These are phyloP conservation scores for Microdochium paspali DNA, from an alignment of 2,329 filamentous ascomycete species.

Conservation along the genomic window DNA sequence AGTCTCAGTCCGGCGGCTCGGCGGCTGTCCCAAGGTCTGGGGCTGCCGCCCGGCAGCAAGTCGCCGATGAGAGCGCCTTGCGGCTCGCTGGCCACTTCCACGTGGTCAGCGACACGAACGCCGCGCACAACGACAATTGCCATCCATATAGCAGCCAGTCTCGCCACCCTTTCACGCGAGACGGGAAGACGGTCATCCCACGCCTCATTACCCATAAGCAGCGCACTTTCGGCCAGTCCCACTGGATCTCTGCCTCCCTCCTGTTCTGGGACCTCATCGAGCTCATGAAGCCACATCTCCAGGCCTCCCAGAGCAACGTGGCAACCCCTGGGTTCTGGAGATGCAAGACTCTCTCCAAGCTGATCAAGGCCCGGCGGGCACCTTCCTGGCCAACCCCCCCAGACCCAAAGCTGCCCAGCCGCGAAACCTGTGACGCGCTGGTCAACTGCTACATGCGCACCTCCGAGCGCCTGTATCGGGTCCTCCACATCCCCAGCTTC, in stretches of 20 bases:
- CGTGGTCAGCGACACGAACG: not conserved
- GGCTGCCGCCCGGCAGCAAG: no score
- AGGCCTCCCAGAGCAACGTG: constrained; percentile 14
- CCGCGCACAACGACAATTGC: not conserved
- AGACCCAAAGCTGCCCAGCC: constrained; percentile 19
- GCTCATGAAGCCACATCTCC: constrained; percentile 10
- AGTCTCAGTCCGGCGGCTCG: no score
- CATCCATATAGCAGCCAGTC: no score
- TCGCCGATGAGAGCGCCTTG: not conserved
- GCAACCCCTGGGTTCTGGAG: constrained; percentile 21
- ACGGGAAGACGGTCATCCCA: constrained; percentile 19
- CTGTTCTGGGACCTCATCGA: constrained; percentile 8
- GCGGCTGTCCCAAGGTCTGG: no score
- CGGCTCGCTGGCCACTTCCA: not conserved
- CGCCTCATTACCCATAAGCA: constrained; percentile 44
- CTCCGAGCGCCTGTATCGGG: constrained; percentile 45
- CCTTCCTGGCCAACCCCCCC: not conserved
- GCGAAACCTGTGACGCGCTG: constrained; percentile 36
- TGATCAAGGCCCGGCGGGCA: constrained; percentile 30
- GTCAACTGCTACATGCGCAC: constrained; percentile 45
- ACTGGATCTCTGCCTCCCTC: constrained; percentile 31
- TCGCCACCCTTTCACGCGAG: no score
- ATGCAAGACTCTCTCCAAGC: constrained; percentile 30
- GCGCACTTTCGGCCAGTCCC: constrained; percentile 45
- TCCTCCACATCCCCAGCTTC: constrained; percentile 50